These are phyloP conservation scores for Fonsecaea nubica DNA, from an alignment of 2,329 filamentous ascomycete genomes.

Conservation along the genomic window DNA sequence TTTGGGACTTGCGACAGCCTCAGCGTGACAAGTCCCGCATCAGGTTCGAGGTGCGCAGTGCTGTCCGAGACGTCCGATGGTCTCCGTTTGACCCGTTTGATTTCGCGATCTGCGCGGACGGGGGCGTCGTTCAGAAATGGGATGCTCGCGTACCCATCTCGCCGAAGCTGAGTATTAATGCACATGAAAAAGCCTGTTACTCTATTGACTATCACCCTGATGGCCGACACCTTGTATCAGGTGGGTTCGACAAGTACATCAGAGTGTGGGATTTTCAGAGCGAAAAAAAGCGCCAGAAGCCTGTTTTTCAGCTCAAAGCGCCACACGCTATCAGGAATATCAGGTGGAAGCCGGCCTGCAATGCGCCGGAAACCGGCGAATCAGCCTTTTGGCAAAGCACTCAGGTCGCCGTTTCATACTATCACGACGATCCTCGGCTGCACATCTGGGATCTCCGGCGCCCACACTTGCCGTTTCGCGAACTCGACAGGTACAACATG, in stretches of 20 bases:
- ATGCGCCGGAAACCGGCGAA: constrained; percentile 59
- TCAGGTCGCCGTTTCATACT: constrained; percentile 68
- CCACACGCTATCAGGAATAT: constrained; percentile 68
- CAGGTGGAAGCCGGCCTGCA: constrained; percentile 67
- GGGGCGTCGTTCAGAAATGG: constrained; percentile 69
- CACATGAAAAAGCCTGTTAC: constrained; percentile 66
- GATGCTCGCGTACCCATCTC: constrained; percentile 64
- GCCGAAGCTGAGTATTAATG: constrained; percentile 66
- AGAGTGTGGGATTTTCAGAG: constrained; percentile 69
- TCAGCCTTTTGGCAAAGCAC: constrained; percentile 65
- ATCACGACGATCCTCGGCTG: constrained; percentile 65
- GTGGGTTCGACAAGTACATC: constrained; percentile 67
- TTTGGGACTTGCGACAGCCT: constrained; percentile 68
- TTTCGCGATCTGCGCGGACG: constrained; percentile 70
- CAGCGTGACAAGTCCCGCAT: constrained; percentile 52
- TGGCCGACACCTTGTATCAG: constrained; percentile 68
- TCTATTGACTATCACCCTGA: constrained; percentile 72
- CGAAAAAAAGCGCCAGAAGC: constrained; percentile 65
- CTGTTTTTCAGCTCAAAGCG: constrained; percentile 63
- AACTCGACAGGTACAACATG: constrained; percentile 62
- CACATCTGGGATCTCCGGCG: constrained; percentile 71
- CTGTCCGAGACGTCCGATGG: constrained; percentile 69
- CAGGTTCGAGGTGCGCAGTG: constrained; percentile 61
- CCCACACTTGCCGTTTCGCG: constrained; percentile 66
- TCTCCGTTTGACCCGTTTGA: constrained; percentile 63